A percentile compares a stretch with the other conserved stretches of the same genome.
These are phyloP conservation scores for Aspergillus sp. DNA, from an alignment of 2,329 filamentous ascomycete species.

Conservation along the genomic window DNA sequence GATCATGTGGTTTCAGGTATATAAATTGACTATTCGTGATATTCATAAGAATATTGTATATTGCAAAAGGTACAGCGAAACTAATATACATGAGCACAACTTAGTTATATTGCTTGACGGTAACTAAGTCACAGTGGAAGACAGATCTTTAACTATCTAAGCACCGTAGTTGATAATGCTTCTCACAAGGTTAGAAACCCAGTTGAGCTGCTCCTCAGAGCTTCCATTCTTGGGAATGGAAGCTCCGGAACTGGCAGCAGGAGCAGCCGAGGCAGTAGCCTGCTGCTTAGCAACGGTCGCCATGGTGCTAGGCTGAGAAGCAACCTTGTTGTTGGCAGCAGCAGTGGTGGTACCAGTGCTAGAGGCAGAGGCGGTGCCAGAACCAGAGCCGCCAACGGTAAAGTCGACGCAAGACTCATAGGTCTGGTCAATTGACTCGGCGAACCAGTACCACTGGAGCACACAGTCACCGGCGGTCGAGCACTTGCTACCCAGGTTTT, in stretches of 20 bases:
- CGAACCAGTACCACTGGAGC: constrained; percentile 31
- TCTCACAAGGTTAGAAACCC: constrained; percentile 11
- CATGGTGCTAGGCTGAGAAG: constrained; percentile 8
- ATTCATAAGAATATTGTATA: too few relatives aligned
- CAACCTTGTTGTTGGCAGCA: constrained; percentile 6
- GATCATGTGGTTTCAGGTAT: neutral
- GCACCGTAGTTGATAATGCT: constrained; percentile 8
- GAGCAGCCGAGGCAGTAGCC: constrained; percentile 5
- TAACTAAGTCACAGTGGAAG: neutral
- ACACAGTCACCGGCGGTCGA: constrained; percentile 25
- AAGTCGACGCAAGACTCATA: constrained; percentile 32
- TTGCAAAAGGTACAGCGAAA: neutral
- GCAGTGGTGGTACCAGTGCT: constrained; percentile 5
- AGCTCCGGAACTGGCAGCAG: constrained; percentile 1
- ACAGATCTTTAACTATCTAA: neutral
- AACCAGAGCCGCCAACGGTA: constrained; percentile 18
- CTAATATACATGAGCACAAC: neutral
- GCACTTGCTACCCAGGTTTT: constrained; percentile 21
- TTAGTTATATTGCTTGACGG: too few relatives aligned
- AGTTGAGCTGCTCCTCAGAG: constrained; percentile 14
- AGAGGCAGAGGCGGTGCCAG: constrained; percentile 7
- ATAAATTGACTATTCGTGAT: too few relatives aligned
- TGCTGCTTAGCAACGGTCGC: constrained; percentile 7
- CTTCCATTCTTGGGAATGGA: constrained; percentile 14
- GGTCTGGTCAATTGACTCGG: constrained; percentile 28